Base-by-base conservation (phyloP, 768 basidiomycete genomes). In the Candolleomyces efflorescens region DNA sequence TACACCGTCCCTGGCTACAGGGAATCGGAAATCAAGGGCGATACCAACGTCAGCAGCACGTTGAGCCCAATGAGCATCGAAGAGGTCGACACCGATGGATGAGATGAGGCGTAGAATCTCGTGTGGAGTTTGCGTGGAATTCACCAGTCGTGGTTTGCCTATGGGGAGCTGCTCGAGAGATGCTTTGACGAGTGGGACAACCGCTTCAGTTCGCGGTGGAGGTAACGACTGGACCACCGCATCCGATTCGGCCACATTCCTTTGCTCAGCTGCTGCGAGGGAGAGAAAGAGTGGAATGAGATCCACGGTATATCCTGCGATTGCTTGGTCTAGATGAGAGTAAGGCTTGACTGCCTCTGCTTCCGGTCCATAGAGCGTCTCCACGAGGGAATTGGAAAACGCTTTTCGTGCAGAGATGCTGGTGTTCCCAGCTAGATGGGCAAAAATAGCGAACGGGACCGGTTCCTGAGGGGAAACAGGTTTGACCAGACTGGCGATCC, bases 21-120 rank as follows among this genome's bases (percentile, higher is more conserved):
- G 92, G 67, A 95, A 94, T 3, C 64, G 66, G 66, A 94, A 93
- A 64, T 94, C 92, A 6, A 95, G 74, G 0, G 86, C 90, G 15
- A 94, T 72, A 12, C 93, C 93, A 2, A 82, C 61, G 53, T 83
- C 78, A 0, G 89, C 89, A 0, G 86, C 84, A 3, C 74, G 69
- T 59, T 86, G 82, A 0, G 84, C 90, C 86, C 89, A 94, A 7
- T 76, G 75, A 0, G 82, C 79, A 63, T 93, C 91, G 59, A 94
- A 86, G 0, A 94, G 60, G 65, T 95, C 92, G 15, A 90, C 65
- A 0, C 93, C 92, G 2, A 86, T 75, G 44, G 81, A 74, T 1
- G 72, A 70, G 27, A 94, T 77, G 24, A 92, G 78, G 9, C 70
- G 71, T 3, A 94, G 82, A 13, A 92, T 82, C 54, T 91, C 88